Conservation (phyloP, 1,139 yeast species). For the Yamadazyma diddensiae region DNA sequence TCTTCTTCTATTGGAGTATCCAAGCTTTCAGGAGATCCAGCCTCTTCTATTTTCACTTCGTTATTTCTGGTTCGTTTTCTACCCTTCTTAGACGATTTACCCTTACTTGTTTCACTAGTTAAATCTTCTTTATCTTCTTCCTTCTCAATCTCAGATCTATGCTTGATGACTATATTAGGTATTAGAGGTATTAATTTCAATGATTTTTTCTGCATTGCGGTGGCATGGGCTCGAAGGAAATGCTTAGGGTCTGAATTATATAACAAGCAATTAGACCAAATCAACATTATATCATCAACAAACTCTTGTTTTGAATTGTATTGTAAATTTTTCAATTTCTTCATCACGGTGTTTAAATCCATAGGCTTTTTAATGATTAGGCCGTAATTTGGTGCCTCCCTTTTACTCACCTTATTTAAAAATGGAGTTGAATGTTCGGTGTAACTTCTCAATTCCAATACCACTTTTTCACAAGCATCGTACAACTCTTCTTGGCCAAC, state of each 20-base stretch:
- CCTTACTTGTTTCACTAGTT: conserved; percentile 33
- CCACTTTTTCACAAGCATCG: conserved; percentile 96
- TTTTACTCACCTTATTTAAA: conserved; percentile 86
- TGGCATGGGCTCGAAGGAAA: conserved; percentile 84
- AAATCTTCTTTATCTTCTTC: conserved; percentile 50
- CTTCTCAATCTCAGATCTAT: conserved; percentile 80
- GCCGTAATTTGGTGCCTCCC: conserved; percentile 97
- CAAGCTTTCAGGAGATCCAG: conserved; percentile 14
- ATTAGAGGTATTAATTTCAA: conserved; percentile 72
- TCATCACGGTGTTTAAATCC: conserved; percentile 95
- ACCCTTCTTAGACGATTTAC: conserved; percentile 41
- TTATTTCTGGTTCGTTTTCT: conserved; percentile 41
- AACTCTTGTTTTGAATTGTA: conserved; percentile 83
- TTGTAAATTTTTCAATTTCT: conserved; percentile 76
- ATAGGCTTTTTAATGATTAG: conserved; percentile 88
- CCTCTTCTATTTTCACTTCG: conserved; percentile 29
- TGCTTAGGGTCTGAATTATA: conserved; percentile 96
- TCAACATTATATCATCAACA: conserved; percentile 89
- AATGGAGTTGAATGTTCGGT: conserved; percentile 98
- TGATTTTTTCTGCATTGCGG: conserved; percentile 94
- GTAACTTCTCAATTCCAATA: conserved; percentile 80
- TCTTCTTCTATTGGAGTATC: conserved; percentile 14
- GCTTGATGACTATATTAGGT: conserved; percentile 82
- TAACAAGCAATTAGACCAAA: conserved; percentile 91
- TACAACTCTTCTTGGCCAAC: conserved; percentile 97